Percentiles rank a stretch among this genome's conserved stretches.
Conservation (phyloP, 177 flowering plant species). For the Vitis hybrid region DNA sequence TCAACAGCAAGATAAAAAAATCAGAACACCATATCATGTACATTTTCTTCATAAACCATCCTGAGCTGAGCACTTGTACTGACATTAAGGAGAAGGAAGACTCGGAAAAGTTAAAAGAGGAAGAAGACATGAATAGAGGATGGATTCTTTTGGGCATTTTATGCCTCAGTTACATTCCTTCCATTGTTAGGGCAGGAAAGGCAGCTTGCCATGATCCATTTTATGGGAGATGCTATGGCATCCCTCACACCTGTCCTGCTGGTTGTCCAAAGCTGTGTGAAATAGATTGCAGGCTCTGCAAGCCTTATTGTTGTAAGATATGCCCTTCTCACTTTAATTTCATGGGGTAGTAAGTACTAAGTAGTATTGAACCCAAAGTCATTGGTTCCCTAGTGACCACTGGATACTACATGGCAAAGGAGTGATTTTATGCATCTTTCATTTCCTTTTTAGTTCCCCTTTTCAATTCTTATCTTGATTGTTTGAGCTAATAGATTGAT, state of each 20-base stretch:
- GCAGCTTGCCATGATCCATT: constrained; percentile 21
- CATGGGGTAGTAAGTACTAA: neutral
- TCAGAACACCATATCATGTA: neutral
- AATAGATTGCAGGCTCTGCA: constrained; percentile 25
- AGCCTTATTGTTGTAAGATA: constrained; percentile 27
- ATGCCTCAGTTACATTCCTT: constrained; percentile 11
- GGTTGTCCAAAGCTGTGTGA: constrained; percentile 25
- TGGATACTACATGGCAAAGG: no score
- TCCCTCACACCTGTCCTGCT: constrained; percentile 21
- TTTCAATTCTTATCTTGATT: neutral
- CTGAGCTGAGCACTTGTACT: neutral
- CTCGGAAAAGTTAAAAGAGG: neutral
- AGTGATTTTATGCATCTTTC: no score
- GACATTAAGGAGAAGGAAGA: neutral
- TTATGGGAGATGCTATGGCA: constrained; percentile 19
- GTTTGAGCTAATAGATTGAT: neutral
- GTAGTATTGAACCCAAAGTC: no score
- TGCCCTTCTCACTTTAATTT: neutral
- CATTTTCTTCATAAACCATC: neutral
- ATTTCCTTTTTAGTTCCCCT: neutral
- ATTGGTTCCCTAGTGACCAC: no score
- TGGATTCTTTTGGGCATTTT: constrained; percentile 6
- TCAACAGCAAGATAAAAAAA: neutral
- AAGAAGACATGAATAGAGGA: constrained; percentile 3
- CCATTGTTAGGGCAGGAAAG: constrained; percentile 14